Evolutionary conservation across 345 rosid genomes (phyloP), one percentile per base, ranked within the genome.

Genomic region (Conringia planisiliqua): DNA sequence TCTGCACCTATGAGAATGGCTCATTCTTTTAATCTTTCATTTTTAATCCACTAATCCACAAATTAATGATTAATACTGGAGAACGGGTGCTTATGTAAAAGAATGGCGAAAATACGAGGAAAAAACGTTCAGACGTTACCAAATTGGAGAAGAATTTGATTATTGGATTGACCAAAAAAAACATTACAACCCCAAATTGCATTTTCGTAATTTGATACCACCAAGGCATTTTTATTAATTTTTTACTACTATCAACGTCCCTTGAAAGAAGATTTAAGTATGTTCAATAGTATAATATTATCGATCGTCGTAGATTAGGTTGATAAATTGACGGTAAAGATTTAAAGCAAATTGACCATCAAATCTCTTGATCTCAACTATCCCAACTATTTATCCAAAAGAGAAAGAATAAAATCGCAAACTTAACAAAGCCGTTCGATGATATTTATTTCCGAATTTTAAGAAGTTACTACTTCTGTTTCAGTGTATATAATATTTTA

Each of bases 91-190:
- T 65, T 46, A 16, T 29, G 26, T 30, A 40, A 33, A 18, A 18
- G 1, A 29, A 18, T 29, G 10, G 42, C 40, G 3, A 16, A 71
- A 35, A 22, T 43, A 57, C 32, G 16, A 29, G 55, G 57, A 16
- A 17, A 35, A 52, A 29, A 1, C 13, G 44, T 33, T 7, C 50
- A 51, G 12, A 44, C 32, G 50, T 74, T 66, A 33, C 42, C 7
- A 36, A 57, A 55, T 22, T 57, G 32, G 51, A 74, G 42, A 74
- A 66, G 66, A 36, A 72, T 26, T 43, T 26, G 59, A 74, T 74
- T 4, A 60, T 66, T 74, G 59, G 30, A 65, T 44, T 74, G 24
- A 27, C 59, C 38, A 46, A 24, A 16, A 56, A 18, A 56, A 73
- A 73, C 64, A 55, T 7, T 46, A 35, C 43, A 27, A 46, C 13